Evolutionary conservation across 2,329 filamentous ascomycete genomes (phyloP).

Genomic region (Colletotrichum lupini): DNA sequence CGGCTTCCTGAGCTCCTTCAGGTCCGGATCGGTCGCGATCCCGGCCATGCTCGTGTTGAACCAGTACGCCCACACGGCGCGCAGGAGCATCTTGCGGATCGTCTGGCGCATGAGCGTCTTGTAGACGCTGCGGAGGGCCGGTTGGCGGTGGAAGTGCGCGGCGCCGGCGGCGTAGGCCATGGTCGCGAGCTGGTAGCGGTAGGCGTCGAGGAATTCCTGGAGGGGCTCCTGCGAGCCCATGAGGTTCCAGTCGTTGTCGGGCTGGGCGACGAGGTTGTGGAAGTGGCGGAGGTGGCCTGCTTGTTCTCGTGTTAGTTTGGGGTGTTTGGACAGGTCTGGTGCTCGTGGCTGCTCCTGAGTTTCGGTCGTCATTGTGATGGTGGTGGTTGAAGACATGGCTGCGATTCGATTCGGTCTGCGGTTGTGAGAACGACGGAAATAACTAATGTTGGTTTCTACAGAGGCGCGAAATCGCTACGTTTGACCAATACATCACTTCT

Average conservation of each 20-base stretch:
- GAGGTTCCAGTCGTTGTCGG: conserved; percentile 44
- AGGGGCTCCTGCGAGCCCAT: conserved; percentile 48
- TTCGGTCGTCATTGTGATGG: background rate
- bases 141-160: conserved; percentile 52
- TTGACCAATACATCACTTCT: background rate
- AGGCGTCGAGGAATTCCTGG: conserved; percentile 50
- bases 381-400: background rate
- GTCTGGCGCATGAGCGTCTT: conserved; percentile 46
- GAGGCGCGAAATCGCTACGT: conserved; percentile 35
- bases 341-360: background rate
- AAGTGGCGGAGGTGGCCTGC: conserved; percentile 49
- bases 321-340: conserved; percentile 26
- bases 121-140: conserved; percentile 46
- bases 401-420: background rate
- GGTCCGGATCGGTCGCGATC: conserved; percentile 46
- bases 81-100: conserved; percentile 54
- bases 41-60: conserved; percentile 50
- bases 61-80: conserved; percentile 56
- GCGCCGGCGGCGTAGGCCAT: conserved; percentile 51
- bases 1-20: conserved; percentile 51
- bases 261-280: conserved; percentile 45
- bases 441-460: background rate
- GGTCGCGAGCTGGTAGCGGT: conserved; percentile 53
- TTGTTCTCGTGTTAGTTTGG: conserved; percentile 40
- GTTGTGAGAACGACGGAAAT: too few species aligned